Evolutionary conservation across 805 yeast species (phyloP).

Genomic region (Saccharomycopsis lassenensis): DNA sequence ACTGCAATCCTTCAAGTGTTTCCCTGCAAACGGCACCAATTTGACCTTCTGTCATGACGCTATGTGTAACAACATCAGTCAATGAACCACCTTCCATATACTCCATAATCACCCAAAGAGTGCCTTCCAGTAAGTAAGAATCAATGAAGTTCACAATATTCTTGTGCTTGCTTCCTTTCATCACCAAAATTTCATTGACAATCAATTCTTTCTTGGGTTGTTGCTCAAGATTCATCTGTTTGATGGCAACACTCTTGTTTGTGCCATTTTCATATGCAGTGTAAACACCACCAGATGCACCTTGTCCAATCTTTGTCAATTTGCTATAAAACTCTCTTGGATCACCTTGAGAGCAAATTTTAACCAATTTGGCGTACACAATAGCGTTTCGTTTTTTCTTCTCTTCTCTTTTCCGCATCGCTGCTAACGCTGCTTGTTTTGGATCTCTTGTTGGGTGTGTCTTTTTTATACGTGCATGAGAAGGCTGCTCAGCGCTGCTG

Average conservation of each 20-base stretch:
- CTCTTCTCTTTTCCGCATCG: conserved; percentile 67
- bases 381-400: conserved; percentile 63
- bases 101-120: conserved; percentile 97
- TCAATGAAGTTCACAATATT: conserved; percentile 93
- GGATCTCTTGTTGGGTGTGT: conserved; percentile 21
- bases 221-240: conserved; percentile 88
- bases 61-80: conserved; percentile 89
- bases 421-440: conserved; percentile 40
- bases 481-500: too few relatives aligned
- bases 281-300: conserved; percentile 96
- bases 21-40: conserved; percentile 93
- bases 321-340: conserved; percentile 62
- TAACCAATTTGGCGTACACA: conserved; percentile 55
- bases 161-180: conserved; percentile 83
- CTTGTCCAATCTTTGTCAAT: conserved; percentile 86
- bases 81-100: conserved; percentile 98
- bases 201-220: conserved; percentile 95
- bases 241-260: conserved; percentile 71
- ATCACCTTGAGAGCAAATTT: conserved; percentile 77
- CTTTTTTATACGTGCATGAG: conserved; percentile 21
- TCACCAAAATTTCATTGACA: conserved; percentile 88
- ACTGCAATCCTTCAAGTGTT: conserved; percentile 74
- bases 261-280: conserved; percentile 62
- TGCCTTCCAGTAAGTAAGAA: conserved; percentile 65
- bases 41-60: conserved; percentile 83